These are phyloP conservation scores for Colletotrichum magnum DNA, from an alignment of 2,329 filamentous ascomycete species.

Conservation along the genomic window DNA sequence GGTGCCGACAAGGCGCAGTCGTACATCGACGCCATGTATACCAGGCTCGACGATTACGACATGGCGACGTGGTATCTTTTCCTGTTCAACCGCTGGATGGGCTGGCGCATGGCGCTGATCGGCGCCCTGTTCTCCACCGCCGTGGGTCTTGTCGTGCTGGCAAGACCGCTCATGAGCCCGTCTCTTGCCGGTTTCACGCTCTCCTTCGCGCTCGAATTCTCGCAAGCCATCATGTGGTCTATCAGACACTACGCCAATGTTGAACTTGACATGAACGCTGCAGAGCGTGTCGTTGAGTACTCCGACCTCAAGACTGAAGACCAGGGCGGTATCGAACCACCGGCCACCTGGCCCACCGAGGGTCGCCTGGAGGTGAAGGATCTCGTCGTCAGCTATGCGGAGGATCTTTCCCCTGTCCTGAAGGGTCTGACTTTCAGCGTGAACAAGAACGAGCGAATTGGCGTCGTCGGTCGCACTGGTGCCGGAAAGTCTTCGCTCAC, in stretches of 20 bases:
- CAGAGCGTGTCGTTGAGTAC: constrained; percentile 83
- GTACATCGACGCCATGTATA: constrained; percentile 80
- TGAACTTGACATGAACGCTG: constrained; percentile 84
- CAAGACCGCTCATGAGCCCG: constrained; percentile 73
- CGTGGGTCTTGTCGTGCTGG: constrained; percentile 75
- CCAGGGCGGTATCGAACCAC: constrained; percentile 71
- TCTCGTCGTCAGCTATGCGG: constrained; percentile 79
- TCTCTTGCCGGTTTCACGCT: constrained; percentile 83
- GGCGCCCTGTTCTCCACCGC: constrained; percentile 78
- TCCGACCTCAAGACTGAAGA: constrained; percentile 77
- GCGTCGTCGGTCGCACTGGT: constrained; percentile 84
- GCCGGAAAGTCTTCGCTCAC: constrained; percentile 85
- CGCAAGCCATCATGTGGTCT: constrained; percentile 73
- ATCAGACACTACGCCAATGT: constrained; percentile 78
- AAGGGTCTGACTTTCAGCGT: constrained; percentile 78
- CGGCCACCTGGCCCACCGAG: constrained; percentile 82
- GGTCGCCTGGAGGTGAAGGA: constrained; percentile 81
- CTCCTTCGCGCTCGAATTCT: constrained; percentile 80
- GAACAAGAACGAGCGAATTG: constrained; percentile 77
- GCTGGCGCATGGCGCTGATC: constrained; percentile 78
- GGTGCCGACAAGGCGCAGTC: constrained; percentile 78
- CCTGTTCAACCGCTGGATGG: constrained; percentile 84
- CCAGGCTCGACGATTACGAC: constrained; percentile 77
- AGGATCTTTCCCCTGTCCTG: constrained; percentile 78
- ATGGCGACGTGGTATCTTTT: constrained; percentile 77